Base-by-base conservation (phyloP, 23 red algal species). In the Agarophyton chilense region DNA sequence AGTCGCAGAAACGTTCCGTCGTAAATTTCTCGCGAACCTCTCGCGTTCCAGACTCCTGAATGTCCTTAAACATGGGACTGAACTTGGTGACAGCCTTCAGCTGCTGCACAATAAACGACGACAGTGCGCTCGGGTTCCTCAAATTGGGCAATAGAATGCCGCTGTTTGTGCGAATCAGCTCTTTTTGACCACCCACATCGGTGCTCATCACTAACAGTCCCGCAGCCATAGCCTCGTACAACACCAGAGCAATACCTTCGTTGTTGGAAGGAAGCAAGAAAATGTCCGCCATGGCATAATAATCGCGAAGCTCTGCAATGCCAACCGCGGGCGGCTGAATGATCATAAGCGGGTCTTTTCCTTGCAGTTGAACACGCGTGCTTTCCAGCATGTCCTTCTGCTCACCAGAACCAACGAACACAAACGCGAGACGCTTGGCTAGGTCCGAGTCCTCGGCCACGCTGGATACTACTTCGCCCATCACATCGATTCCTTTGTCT, bases 201-300 rank as follows among this genome's bases (percentile, higher is more conserved):
- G 83, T 88, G 24, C 83, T 67, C 67, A 88, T 76, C 34, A 88
- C 83, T 10, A 88, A 52, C 44, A 73, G 26, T 51, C 83, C 83
- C n/a, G 67, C 83, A 25, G 64, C 83, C 83, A 88, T 88, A 6
- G 83, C 83, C 38, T 88, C 83, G 24, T 88, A 88, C 39, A 88
- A 43, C 24, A 88, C 83, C 19, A 88, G 71, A 5, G 83, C 83
- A 46, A 76, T 88, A 42, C 83, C 83, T 55, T 88, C 67, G 39
- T 73, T 88, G 66, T 85, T 68, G 9, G 83, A 88, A 2, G 83
- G 83, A 3, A 76, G 54, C 71, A 76, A 74, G 46, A 88, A 88
- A 46, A 88, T 88, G 46, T 88, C 83, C 10, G 83, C 49, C 83
- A 88, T 88, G 33, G 83, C 83, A 60, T 88, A 88, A 31, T 88